These are phyloP conservation scores for Tolypocladium pustulatum DNA, from an alignment of 2,329 filamentous ascomycete genomes.

Conservation along the genomic window DNA sequence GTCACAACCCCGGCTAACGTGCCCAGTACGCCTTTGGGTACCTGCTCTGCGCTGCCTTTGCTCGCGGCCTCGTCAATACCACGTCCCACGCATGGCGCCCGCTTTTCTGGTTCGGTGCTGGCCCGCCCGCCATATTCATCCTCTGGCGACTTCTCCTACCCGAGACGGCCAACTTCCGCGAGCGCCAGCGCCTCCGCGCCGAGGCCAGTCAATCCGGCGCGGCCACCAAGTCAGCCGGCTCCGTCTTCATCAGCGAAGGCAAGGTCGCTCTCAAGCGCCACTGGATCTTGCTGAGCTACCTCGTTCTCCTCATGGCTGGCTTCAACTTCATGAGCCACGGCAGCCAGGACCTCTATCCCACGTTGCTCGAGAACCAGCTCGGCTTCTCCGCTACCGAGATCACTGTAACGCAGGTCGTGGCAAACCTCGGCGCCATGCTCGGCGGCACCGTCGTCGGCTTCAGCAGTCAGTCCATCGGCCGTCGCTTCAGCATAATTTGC, in stretches of 20 bases:
- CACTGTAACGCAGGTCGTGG: constrained; percentile 62
- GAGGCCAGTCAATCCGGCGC: constrained; percentile 13
- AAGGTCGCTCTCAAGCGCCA: constrained; percentile 69
- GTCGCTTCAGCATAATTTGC: constrained; percentile 56
- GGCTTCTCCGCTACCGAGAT: constrained; percentile 41
- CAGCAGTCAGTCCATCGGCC: constrained; percentile 57
- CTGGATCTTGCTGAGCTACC: constrained; percentile 70
- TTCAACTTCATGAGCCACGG: constrained; percentile 90
- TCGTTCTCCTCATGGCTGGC: constrained; percentile 79
- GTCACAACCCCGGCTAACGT: background rate
- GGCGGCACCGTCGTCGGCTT: constrained; percentile 61
- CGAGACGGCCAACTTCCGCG: constrained; percentile 64
- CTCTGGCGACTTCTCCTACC: constrained; percentile 65
- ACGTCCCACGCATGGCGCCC: constrained; percentile 74
- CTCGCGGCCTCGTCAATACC: constrained; percentile 60
- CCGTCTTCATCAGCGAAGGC: constrained; percentile 61
- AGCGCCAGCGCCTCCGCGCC: constrained; percentile 54
- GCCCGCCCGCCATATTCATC: constrained; percentile 73
- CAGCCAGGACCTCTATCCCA: constrained; percentile 53
- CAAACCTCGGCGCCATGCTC: constrained; percentile 58
- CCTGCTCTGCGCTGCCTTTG: constrained; percentile 47
- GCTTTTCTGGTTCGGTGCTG: constrained; percentile 81
- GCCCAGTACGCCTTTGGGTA: constrained; percentile 52
- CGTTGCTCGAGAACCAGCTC: constrained; percentile 47
- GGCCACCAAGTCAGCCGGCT: constrained; percentile 29